These are phyloP conservation scores for Cercospora canescens DNA, from an alignment of 2,329 filamentous ascomycete genomes.

Conservation along the genomic window DNA sequence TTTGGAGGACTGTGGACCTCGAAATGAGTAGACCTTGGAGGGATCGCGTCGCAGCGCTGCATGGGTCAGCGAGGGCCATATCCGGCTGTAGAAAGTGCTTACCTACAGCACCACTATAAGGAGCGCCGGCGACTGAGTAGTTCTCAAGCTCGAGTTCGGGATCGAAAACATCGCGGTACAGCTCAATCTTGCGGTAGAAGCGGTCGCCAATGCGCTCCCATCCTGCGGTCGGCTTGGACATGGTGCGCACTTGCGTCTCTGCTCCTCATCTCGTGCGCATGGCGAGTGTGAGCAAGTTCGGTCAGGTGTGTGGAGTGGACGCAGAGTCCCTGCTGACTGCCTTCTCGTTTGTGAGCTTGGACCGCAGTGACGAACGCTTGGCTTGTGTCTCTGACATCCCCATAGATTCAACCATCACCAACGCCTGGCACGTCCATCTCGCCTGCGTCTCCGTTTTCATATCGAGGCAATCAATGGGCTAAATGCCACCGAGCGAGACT, in stretches of 20 bases:
- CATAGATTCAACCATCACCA: background rate
- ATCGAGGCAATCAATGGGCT: background rate
- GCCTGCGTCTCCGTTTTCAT: background rate
- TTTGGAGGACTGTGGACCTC: constrained; percentile 69
- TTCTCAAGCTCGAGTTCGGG: constrained; percentile 92
- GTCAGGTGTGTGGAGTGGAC: background rate
- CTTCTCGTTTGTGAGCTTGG: background rate
- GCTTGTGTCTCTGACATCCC: background rate
- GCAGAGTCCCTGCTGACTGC: background rate
- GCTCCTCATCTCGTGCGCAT: constrained; percentile 9
- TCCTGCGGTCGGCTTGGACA: constrained; percentile 72
- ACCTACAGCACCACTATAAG: constrained; percentile 93
- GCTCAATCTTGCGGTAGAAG: constrained; percentile 92
- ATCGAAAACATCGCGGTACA: constrained; percentile 93
- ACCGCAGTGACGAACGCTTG: constrained; percentile 3
- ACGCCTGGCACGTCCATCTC: background rate
- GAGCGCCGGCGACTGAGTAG: constrained; percentile 87
- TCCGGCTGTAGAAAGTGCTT: constrained; percentile 34
- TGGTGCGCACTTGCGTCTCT: constrained; percentile 16
- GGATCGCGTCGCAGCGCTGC: constrained; percentile 87
- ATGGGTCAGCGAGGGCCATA: constrained; percentile 26
- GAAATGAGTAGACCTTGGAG: constrained; percentile 76
- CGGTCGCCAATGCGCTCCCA: constrained; percentile 93
- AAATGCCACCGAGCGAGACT: background rate
- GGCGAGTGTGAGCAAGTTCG: background rate